Evolutionary conservation across 176 grass and related monocot species (phyloP).

Genomic region (Oropetium thomaeum): DNA sequence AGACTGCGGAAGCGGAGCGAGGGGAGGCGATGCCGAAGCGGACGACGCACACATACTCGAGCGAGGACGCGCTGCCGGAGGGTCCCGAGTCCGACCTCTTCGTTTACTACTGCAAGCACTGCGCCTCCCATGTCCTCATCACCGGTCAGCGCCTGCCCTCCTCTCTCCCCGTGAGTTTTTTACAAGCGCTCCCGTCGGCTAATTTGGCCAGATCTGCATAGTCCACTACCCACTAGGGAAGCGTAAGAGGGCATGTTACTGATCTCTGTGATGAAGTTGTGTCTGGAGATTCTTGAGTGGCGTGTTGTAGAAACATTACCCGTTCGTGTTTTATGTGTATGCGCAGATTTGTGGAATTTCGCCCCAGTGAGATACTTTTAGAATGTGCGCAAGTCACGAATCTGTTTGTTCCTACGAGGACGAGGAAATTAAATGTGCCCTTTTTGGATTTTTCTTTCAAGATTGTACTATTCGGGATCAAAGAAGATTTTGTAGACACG

Average conservation of each 20-base stretch:
- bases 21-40: slow-evolving; percentile 73
- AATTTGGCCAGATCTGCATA: slow-evolving; percentile 23
- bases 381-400: neutral
- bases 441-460: too few species aligned
- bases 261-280: neutral
- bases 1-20: slow-evolving; percentile 6
- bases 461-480: too few species aligned
- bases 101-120: slow-evolving; percentile 99
- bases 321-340: neutral
- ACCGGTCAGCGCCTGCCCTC: slow-evolving; percentile 43
- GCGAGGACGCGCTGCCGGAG: slow-evolving; percentile 85
- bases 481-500: neutral
- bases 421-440: neutral
- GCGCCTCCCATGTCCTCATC: slow-evolving; percentile 94
- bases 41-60: slow-evolving; percentile 99
- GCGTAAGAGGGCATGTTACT: neutral
- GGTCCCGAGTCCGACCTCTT: slow-evolving; percentile 94
- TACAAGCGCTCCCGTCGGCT: neutral
- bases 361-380: neutral
- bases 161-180: neutral
- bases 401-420: neutral
- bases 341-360: neutral
- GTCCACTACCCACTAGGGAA: neutral
- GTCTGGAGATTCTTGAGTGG: neutral
- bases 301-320: neutral